Conservation (phyloP, 257 asterid genomes). For the Haberlea rhodopensis region DNA sequence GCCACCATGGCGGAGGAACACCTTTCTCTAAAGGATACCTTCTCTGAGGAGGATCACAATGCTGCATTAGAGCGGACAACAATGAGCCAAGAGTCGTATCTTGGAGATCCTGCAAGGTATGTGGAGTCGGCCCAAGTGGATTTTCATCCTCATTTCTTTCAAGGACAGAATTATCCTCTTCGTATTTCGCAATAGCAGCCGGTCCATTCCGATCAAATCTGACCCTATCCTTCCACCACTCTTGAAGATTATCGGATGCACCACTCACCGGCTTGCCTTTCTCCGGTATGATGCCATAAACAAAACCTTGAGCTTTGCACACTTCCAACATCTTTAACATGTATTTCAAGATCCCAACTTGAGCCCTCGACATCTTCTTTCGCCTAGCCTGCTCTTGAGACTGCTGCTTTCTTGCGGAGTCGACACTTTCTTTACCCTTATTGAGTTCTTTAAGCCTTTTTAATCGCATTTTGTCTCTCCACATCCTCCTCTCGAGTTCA, state of each 20-base stretch:
- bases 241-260: constrained; percentile 53
- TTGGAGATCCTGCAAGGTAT: constrained; percentile 53
- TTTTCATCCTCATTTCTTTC: constrained; percentile 12
- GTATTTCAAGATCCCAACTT: constrained; percentile 55
- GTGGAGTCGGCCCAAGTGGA: constrained; percentile 29
- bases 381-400: constrained; percentile 38
- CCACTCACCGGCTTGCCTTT: constrained; percentile 57
- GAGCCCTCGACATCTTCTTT: constrained; percentile 57
- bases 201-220: constrained; percentile 47
- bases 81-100: constrained; percentile 63
- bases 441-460: constrained; percentile 25
- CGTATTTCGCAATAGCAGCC: constrained; percentile 37
- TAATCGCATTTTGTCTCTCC: constrained; percentile 24
- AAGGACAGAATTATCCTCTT: constrained; percentile 30
- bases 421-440: constrained; percentile 23
- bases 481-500: constrained; percentile 27
- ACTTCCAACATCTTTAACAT: constrained; percentile 70
- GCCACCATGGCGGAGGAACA: constrained; percentile 81
- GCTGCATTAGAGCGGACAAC: constrained; percentile 63
- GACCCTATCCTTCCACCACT: constrained; percentile 68
- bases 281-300: constrained; percentile 63
- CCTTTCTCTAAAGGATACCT: constrained; percentile 55
- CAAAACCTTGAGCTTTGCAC: constrained; percentile 64
- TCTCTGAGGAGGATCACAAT: constrained; percentile 65
- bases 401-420: constrained; percentile 14